phyloP scores from a whole-genome alignment of 179 eudicot species.

The Vitellaria paradoxa region DNA sequence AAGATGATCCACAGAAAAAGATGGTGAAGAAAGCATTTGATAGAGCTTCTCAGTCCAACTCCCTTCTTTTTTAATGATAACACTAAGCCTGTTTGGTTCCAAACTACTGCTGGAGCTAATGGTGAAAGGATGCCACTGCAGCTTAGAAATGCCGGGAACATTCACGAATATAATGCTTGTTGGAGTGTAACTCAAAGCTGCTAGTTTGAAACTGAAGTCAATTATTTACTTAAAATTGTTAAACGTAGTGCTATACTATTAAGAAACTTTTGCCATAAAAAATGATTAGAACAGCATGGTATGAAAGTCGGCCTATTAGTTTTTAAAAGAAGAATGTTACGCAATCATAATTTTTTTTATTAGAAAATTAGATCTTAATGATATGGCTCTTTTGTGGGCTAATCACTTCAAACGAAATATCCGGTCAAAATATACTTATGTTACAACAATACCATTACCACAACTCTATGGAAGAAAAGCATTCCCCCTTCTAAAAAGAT shows the following conservation, averaged over 20 bases:
- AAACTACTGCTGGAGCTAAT: constrained; percentile 46
- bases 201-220: neutral
- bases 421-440: no score
- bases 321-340: no score
- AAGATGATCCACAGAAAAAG: constrained; percentile 34
- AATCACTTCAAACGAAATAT: no score
- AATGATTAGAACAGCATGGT: neutral
- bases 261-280: neutral
- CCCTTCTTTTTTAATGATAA: constrained; percentile 57
- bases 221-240: neutral
- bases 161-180: constrained; percentile 64
- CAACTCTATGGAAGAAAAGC: no score
- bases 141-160: constrained; percentile 57
- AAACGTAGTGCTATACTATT: no score
- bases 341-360: no score
- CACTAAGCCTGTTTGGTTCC: constrained; percentile 56
- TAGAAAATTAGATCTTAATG: no score
- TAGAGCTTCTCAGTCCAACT: constrained; percentile 61
- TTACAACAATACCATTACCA: no score
- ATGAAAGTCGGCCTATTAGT: no score
- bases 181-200: constrained; percentile 39
- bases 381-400: no score
- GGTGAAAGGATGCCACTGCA: constrained; percentile 86
- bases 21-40: constrained; percentile 38
- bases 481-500: no score